A percentile compares a stretch with the other conserved stretches of the same genome.
Conservation (phyloP, 2,329 filamentous ascomycete species). For the Aspergillus hortae region DNA sequence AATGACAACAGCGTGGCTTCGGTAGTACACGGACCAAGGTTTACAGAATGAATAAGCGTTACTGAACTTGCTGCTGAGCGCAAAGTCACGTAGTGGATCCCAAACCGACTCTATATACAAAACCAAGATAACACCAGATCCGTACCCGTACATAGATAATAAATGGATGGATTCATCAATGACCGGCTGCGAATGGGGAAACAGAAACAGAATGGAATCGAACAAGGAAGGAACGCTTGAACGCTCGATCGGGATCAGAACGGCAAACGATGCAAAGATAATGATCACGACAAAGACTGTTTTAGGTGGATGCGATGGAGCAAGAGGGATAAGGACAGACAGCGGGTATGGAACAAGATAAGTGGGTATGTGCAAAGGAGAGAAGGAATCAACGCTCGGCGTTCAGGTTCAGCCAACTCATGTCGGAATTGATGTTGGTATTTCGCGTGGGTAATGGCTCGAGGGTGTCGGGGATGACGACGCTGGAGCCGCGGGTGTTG, state of each 20-base stretch:
- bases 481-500: constrained; percentile 28
- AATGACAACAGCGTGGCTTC: no score
- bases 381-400: constrained; percentile 19
- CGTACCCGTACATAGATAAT: not conserved
- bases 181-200: not conserved
- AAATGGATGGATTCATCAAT: not conserved
- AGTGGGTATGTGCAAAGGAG: not conserved
- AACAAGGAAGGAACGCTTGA: constrained; percentile 7
- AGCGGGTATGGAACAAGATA: not conserved
- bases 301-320: constrained; percentile 4
- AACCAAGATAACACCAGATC: not conserved
- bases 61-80: no score
- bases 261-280: constrained; percentile 7
- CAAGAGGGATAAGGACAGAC: not conserved
- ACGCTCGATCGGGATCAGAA: constrained; percentile 8
- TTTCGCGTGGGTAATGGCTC: constrained; percentile 18
- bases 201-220: not conserved
- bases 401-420: constrained; percentile 43
- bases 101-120: not conserved
- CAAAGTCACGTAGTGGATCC: not conserved
- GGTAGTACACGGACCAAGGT: no score
- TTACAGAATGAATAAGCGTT: no score
- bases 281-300: not conserved
- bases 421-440: constrained; percentile 35
- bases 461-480: constrained; percentile 29